phyloP scores from a whole-genome alignment of 1,284 basidiomycete species.

The Peniophora sp. region DNA sequence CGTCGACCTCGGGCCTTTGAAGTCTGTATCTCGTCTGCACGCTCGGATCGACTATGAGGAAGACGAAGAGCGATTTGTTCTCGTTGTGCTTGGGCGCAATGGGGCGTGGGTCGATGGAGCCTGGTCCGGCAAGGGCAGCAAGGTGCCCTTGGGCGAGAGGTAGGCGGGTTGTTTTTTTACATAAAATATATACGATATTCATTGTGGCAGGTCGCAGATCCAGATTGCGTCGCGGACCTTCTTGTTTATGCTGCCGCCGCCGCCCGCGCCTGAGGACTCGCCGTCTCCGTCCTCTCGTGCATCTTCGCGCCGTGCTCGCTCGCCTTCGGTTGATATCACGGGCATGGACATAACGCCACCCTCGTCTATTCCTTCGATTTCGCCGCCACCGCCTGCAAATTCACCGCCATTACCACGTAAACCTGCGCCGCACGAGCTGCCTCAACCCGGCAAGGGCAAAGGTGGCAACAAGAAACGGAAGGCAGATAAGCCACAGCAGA shows the following conservation, averaged over 20 bases:
- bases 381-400: constrained; percentile 44
- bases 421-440: constrained; percentile 23
- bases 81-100: constrained; percentile 90
- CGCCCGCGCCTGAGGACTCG: constrained; percentile 64
- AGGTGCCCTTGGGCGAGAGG: constrained; percentile 79
- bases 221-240: constrained; percentile 98
- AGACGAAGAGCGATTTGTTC: constrained; percentile 81
- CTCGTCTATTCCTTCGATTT: constrained; percentile 69
- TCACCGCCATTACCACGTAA: constrained; percentile 18
- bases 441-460: constrained; percentile 52
- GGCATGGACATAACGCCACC: constrained; percentile 62
- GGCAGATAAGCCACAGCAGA: constrained; percentile 50
- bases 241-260: constrained; percentile 86
- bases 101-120: constrained; percentile 97
- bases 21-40: constrained; percentile 94
- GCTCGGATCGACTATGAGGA: constrained; percentile 92
- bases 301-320: constrained; percentile 52
- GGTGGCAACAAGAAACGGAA: constrained; percentile 37
- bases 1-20: constrained; percentile 93
- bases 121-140: constrained; percentile 85
- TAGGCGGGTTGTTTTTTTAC: constrained; percentile 26
- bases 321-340: constrained; percentile 66
- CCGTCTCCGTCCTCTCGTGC: constrained; percentile 66
- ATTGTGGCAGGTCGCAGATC: constrained; percentile 76
- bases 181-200: constrained; percentile 2